These are phyloP conservation scores for Trichoderma koningii DNA, from an alignment of 2,329 filamentous ascomycete species.

Conservation along the genomic window DNA sequence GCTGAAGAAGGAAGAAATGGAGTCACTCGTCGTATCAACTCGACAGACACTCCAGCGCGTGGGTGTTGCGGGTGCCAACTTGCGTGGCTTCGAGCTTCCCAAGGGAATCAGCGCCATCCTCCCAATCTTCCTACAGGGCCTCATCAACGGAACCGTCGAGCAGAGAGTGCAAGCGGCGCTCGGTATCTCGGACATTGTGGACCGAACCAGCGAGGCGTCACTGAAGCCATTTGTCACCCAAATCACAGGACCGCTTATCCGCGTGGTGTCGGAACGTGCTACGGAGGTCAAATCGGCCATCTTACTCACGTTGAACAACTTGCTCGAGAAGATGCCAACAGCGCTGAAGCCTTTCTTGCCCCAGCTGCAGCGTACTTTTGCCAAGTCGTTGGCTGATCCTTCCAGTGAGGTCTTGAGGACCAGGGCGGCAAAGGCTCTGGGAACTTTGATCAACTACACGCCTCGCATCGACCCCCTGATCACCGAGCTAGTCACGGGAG, in stretches of 20 bases:
- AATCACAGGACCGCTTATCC: slow-evolving; percentile 95
- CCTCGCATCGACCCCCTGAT: slow-evolving; percentile 95
- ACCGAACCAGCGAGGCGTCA: slow-evolving; percentile 83
- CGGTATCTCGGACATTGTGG: slow-evolving; percentile 93
- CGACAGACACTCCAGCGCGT: slow-evolving; percentile 84
- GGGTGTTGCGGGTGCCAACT: slow-evolving; percentile 78
- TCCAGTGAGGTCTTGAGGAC: slow-evolving; percentile 85
- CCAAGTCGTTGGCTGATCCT: slow-evolving; percentile 90
- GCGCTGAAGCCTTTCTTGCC: slow-evolving; percentile 96
- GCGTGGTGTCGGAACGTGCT: slow-evolving; percentile 94
- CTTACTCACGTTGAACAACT: slow-evolving; percentile 87
- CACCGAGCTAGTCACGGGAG: slow-evolving; percentile 88
- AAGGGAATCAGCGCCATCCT: slow-evolving; percentile 97
- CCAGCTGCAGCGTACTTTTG: slow-evolving; percentile 94
- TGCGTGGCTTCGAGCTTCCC: slow-evolving; percentile 86
- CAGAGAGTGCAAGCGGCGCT: slow-evolving; percentile 90
- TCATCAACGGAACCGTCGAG: slow-evolving; percentile 94
- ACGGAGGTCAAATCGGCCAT: slow-evolving; percentile 96
- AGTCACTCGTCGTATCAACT: slow-evolving; percentile 82
- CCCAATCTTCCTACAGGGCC: slow-evolving; percentile 94
- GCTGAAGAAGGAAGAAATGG: slow-evolving; percentile 97
- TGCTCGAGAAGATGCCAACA: slow-evolving; percentile 93
- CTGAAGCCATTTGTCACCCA: slow-evolving; percentile 95
- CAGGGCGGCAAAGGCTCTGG: slow-evolving; percentile 88
- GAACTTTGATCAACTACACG: slow-evolving; percentile 92